Base-by-base conservation (phyloP, 73 alveolate genomes). In the Paramecium caudatum region DNA sequence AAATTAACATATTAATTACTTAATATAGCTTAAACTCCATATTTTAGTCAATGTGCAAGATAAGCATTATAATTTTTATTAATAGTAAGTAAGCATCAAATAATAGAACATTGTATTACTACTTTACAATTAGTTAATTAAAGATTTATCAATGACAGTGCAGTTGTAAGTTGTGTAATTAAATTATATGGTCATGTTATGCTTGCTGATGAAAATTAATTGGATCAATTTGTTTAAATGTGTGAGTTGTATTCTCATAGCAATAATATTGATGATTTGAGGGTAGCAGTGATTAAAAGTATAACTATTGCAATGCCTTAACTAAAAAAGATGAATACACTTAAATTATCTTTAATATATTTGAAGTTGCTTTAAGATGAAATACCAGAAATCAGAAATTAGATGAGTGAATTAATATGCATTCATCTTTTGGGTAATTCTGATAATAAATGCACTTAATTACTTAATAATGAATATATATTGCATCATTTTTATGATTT, bases 231-330 rank as follows among this genome's bases (percentile, higher is more conserved):
- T 65, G 27, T 65, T n/a, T 32, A 36, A 65, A 12, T 65, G 0
- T 65, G 83, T 36, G 47, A 65, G 34, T 65, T 65, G 34, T 65
- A 65, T n/a, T 65, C 83, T 0, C 47, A 30, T 0, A 74, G 88
- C 7, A 45, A 74, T 41, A 74, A 74, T 13, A 74, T 74, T 15
- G 88, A 74, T 74, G 88, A 74, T 74, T 41, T 74, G 55, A 74
- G 88, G 43, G 55, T 74, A 10, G 88, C 88, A 1, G 88, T 74
- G 2, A 74, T 74, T 5, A 74, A 74, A 43, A 39, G 69, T 37
- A 41, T 74, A 6, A 34, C 33, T 8, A 74, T 74, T 5, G 39
- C 88, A 2, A 41, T 41, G 16, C 43, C 43, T 13, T 39, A 36
- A 19, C 19, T 74, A 74, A 9, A 9, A 34, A 65, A 65, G 16